Conservation (phyloP, 1,284 basidiomycete genomes). For the Malassezia restricta region DNA sequence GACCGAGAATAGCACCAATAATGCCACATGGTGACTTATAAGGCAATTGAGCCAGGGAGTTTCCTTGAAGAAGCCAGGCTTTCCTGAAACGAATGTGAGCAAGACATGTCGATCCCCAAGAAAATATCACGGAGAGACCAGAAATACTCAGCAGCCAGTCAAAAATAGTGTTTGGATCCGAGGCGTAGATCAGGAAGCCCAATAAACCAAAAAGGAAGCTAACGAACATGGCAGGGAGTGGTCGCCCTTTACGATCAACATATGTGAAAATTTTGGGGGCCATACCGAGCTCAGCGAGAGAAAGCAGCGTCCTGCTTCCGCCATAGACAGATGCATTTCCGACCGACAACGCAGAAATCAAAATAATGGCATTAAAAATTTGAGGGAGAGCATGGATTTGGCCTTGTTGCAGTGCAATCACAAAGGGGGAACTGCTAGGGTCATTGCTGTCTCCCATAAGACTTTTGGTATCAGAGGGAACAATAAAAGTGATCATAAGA, state of each 20-base stretch:
- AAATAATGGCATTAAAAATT: slow-evolving; percentile 50
- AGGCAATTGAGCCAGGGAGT: slow-evolving; percentile 49
- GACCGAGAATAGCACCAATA: slow-evolving; percentile 48
- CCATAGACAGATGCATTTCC: slow-evolving; percentile 47
- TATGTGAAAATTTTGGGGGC: slow-evolving; percentile 47
- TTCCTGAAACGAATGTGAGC: slow-evolving; percentile 44
- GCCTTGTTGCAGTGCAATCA: slow-evolving; percentile 49
- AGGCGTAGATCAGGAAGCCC: slow-evolving; percentile 30
- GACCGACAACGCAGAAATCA: slow-evolving; percentile 46
- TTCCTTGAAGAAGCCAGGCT: slow-evolving; percentile 50
- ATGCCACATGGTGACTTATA: slow-evolving; percentile 50
- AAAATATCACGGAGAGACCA: slow-evolving; percentile 52
- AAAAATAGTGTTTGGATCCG: slow-evolving; percentile 13
- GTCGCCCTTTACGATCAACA: slow-evolving; percentile 51
- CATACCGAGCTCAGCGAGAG: slow-evolving; percentile 45
- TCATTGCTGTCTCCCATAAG: slow-evolving; percentile 22
- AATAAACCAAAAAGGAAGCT: slow-evolving; percentile 32
- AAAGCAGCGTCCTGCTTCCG: slow-evolving; percentile 45
- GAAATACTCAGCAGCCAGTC: slow-evolving; percentile 50
- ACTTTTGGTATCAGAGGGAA: slow-evolving; percentile 39
- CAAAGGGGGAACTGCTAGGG: slow-evolving; percentile 50
- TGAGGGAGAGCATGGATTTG: slow-evolving; percentile 48
- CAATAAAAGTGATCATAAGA: slow-evolving; percentile 53
- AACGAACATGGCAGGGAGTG: slow-evolving; percentile 47
- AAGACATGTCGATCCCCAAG: slow-evolving; percentile 41